Percentiles rank a stretch among this genome's conserved stretches.
Evolutionary conservation across 306 rosid species (phyloP).

Genomic region (Rosa multiflora): DNA sequence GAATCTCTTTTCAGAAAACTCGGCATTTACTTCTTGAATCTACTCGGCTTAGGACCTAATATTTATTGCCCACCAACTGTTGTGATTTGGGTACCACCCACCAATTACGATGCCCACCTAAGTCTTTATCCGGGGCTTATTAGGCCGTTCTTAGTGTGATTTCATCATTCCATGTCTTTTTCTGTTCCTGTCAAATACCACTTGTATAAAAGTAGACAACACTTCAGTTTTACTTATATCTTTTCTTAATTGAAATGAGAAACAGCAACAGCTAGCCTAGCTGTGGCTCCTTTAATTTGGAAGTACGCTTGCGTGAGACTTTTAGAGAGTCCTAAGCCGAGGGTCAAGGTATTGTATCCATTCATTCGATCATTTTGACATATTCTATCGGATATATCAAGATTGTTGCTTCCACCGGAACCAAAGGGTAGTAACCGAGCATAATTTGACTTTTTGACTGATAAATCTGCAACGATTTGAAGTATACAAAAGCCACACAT

Average conservation of each 20-base stretch:
- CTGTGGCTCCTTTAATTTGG: neutral
- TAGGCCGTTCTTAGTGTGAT: neutral
- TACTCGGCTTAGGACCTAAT: too few relatives aligned
- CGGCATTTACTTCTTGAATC: neutral
- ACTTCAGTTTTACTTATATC: neutral
- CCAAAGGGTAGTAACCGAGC: neutral
- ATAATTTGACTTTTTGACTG: neutral
- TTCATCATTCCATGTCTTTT: neutral
- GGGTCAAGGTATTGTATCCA: neutral
- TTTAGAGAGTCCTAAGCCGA: neutral
- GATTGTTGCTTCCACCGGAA: neutral
- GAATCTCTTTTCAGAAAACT: too few relatives aligned
- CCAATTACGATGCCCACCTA: too few relatives aligned
- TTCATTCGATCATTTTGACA: neutral
- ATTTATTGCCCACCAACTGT: too few relatives aligned
- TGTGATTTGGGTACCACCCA: too few relatives aligned
- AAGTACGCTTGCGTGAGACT: neutral
- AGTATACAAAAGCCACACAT: neutral
- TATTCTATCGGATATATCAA: neutral
- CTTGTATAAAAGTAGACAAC: too few relatives aligned
- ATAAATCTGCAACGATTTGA: neutral
- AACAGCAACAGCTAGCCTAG: neutral
- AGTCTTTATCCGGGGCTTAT: too few relatives aligned
- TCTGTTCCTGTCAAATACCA: neutral
- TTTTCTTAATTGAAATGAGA: too few relatives aligned